phyloP scores from a whole-genome alignment of 1,284 basidiomycete genomes.

The Malassezia globosa region DNA sequence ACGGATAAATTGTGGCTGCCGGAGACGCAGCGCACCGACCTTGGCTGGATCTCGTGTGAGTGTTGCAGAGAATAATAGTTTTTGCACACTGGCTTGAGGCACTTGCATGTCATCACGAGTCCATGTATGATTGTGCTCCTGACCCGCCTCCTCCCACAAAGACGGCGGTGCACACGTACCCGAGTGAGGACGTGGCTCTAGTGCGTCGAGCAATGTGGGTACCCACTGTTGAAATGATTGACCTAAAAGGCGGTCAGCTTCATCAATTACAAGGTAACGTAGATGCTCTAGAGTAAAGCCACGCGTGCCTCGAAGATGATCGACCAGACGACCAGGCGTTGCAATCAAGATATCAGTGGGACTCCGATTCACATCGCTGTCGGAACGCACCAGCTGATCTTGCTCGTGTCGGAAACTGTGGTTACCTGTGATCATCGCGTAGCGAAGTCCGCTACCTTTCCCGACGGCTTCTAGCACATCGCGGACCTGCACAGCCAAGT shows the following conservation, averaged over 20 bases:
- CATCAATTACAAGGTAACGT: constrained; percentile 90
- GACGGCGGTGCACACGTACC: background rate
- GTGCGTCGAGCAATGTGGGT: constrained; percentile 24
- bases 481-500: constrained; percentile 82
- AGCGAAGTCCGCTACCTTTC: constrained; percentile 76
- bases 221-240: constrained; percentile 92
- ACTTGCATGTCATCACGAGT: constrained; percentile 11
- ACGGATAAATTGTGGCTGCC: constrained; percentile 75
- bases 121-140: constrained; percentile 8
- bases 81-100: constrained; percentile 58
- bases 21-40: constrained; percentile 68
- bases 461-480: constrained; percentile 67
- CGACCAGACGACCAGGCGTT: constrained; percentile 86
- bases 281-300: constrained; percentile 88
- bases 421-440: constrained; percentile 49
- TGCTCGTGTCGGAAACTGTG: constrained; percentile 45
- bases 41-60: constrained; percentile 86
- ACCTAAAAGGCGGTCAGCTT: constrained; percentile 84
- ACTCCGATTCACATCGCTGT: constrained; percentile 5
- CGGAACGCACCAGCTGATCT: constrained; percentile 21
- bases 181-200: constrained; percentile 9
- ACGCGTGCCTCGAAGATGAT: constrained; percentile 70
- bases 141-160: background rate
- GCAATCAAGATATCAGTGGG: constrained; percentile 80
- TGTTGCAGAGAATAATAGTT: constrained; percentile 91